Conservation (phyloP, 257 asterid species). For the Solanum sparsipilum region DNA sequence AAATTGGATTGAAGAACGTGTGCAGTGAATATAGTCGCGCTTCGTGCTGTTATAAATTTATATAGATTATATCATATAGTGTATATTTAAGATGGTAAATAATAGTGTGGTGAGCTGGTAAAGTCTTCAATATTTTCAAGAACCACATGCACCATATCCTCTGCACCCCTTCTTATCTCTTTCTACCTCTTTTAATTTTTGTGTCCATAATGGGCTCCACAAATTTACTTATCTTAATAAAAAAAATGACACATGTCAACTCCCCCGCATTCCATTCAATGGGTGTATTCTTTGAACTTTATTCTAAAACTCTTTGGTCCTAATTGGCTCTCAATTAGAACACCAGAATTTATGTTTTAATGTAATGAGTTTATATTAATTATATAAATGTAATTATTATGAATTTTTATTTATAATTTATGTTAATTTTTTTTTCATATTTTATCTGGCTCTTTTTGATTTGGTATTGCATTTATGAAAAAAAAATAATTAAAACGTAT, state of each 20-base stretch:
- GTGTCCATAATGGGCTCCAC: background rate
- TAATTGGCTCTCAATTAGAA: background rate
- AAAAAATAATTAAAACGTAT: too few species aligned
- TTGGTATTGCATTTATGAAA: too few species aligned
- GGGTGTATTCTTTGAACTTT: background rate
- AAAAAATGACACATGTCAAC: background rate
- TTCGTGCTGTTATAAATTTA: too few species aligned
- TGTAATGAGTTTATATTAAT: too few species aligned
- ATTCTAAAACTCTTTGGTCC: background rate
- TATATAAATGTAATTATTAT: too few species aligned
- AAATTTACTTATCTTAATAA: too few species aligned
- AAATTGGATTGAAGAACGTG: background rate
- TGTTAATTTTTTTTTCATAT: too few species aligned
- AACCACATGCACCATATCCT: background rate
- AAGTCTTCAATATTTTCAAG: background rate
- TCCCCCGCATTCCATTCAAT: background rate
- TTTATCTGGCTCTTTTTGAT: too few species aligned
- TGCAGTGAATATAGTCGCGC: too few species aligned
- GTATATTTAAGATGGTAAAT: background rate
- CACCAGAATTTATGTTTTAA: too few species aligned
- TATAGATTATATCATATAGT: too few species aligned
- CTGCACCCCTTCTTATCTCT: background rate
- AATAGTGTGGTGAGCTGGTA: background rate
- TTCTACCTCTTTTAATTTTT: background rate
- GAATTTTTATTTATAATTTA: too few species aligned